Base-by-base conservation (phyloP, 306 rosid species). In the Vicia sativa region DNA sequence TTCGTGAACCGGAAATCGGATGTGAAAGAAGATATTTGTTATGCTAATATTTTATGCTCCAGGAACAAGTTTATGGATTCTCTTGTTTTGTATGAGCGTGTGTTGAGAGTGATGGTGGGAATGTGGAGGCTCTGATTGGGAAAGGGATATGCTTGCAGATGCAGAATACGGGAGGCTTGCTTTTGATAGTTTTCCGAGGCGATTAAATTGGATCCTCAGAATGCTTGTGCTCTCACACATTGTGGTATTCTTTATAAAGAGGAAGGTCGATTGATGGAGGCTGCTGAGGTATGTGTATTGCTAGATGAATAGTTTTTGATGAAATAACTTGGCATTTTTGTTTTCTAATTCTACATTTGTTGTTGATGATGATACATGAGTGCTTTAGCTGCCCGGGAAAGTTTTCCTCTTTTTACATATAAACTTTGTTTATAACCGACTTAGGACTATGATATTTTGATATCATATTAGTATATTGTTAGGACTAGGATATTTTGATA, bases 101-200 rank as follows among this genome's bases (percentile, higher is more conserved):
- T 85, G 4, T 62, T 93, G 70, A 86, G 84, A 79, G 75, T 49
- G 96, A 93, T 59, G 29, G 72, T 13, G 80, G 81, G 37, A 85
- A 86, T 68, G 84, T 90, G 57, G 99, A 93, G 74, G 99, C 97
- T 67, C 83, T 83, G 41, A 88, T 90, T 77, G 99, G 99, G 12
- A 93, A 93, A 78, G 99, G 99, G 71, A 90, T 90, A 80, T 93
- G 99, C 78, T 53, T 93, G 73, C 99, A 93, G 78, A 90, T 93
- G 99, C 95, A 88, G 90, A 88, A 74, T 61, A 75, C 86, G 86
- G 91, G 38, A 85, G 86, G 82, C 95, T 78, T 68, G 90, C 97
- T 13, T 83, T 93, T 65, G 96, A 90, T 13, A 88, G 87, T 93
- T 93, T 67, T 15, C 85, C 3, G 99, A 88, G 77, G 99, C 85